phyloP scores from a whole-genome alignment of 2,329 filamentous ascomycete genomes.

The Paraphoma chrysanthemicola region DNA sequence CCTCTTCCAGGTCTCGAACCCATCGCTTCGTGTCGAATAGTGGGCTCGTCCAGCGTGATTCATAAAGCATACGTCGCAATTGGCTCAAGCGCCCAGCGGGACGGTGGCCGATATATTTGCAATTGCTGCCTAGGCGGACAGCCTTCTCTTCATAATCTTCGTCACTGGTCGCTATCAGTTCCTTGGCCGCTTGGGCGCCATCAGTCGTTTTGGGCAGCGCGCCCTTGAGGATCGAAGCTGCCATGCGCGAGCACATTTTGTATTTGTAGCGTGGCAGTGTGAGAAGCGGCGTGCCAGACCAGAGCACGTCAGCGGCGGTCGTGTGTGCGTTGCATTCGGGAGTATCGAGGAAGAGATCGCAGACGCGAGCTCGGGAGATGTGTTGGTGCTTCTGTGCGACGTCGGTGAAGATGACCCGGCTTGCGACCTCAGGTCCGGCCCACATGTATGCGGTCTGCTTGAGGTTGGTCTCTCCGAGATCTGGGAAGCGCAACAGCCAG shows the following conservation, averaged over 20 bases:
- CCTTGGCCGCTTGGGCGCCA: slow-evolving; percentile 71
- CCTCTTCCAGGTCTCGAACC: slow-evolving; percentile 87
- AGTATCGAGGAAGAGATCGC: slow-evolving; percentile 95
- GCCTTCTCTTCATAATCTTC: slow-evolving; percentile 78
- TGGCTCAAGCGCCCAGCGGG: slow-evolving; percentile 73
- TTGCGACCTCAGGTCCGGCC: slow-evolving; percentile 85
- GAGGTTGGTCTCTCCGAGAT: slow-evolving; percentile 87
- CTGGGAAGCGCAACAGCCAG: slow-evolving; percentile 96
- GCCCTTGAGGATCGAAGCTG: slow-evolving; percentile 89
- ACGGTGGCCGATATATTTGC: slow-evolving; percentile 40
- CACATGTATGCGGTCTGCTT: slow-evolving; percentile 79
- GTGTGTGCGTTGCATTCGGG: slow-evolving; percentile 99
- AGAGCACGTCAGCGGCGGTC: slow-evolving; percentile 93
- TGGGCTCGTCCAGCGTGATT: slow-evolving; percentile 82
- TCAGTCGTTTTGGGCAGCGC: slow-evolving; percentile 76
- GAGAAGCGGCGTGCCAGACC: slow-evolving; percentile 92
- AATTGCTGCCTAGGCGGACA: slow-evolving; percentile 42
- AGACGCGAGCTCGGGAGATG: slow-evolving; percentile 88
- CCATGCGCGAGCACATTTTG: slow-evolving; percentile 99
- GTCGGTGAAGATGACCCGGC: slow-evolving; percentile 91
- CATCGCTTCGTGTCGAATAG: slow-evolving; percentile 91
- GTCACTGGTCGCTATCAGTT: slow-evolving; percentile 81
- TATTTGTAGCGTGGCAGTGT: slow-evolving; percentile 91
- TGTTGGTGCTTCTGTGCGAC: slow-evolving; percentile 95
- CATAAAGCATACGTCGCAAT: slow-evolving; percentile 81